phyloP scores from a whole-genome alignment of 1,284 basidiomycete species.

The Cutaneotrichosporon curvatum region DNA sequence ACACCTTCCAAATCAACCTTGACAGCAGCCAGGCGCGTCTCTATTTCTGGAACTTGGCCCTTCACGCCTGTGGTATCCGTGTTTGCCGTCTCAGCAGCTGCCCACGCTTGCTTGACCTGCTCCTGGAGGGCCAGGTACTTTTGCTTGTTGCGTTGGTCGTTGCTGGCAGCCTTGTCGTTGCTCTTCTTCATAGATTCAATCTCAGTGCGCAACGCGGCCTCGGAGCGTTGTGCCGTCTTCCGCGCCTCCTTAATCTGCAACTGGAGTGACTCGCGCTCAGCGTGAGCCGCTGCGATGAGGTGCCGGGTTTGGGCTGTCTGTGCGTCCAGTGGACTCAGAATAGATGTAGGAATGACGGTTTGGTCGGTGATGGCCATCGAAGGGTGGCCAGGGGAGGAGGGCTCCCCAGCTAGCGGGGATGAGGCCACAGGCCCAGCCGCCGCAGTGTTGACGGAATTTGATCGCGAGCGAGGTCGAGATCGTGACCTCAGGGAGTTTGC shows the following conservation, averaged over 20 bases:
- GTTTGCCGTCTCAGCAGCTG: constrained; percentile 38
- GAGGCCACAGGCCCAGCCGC: constrained; percentile 17
- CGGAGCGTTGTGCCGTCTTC: constrained; percentile 40
- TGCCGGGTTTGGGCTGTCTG: constrained; percentile 41
- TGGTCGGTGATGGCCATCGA: constrained; percentile 7
- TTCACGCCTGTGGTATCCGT: constrained; percentile 33
- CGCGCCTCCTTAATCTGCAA: constrained; percentile 45
- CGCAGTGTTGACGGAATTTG: constrained; percentile 36
- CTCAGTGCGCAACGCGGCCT: constrained; percentile 41
- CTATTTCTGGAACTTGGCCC: constrained; percentile 27
- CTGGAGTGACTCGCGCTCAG: constrained; percentile 41
- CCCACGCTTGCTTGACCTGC: constrained; percentile 46
- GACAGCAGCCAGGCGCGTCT: constrained; percentile 22
- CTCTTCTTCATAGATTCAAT: constrained; percentile 44
- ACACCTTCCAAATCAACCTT: constrained; percentile 29
- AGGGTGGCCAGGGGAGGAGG: constrained; percentile 8
- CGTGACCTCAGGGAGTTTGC: constrained; percentile 44
- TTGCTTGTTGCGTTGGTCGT: constrained; percentile 43
- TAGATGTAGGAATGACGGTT: constrained; percentile 26
- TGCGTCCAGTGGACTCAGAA: constrained; percentile 35
- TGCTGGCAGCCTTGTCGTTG: constrained; percentile 41
- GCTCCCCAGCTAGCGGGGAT: constrained; percentile 13
- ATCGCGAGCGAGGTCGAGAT: constrained; percentile 39
- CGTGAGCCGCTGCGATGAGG: constrained; percentile 35
- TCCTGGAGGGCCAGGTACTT: constrained; percentile 45